Evolutionary conservation across 2,329 filamentous ascomycete genomes (phyloP).

Genomic region (Colletotrichum aenigma): DNA sequence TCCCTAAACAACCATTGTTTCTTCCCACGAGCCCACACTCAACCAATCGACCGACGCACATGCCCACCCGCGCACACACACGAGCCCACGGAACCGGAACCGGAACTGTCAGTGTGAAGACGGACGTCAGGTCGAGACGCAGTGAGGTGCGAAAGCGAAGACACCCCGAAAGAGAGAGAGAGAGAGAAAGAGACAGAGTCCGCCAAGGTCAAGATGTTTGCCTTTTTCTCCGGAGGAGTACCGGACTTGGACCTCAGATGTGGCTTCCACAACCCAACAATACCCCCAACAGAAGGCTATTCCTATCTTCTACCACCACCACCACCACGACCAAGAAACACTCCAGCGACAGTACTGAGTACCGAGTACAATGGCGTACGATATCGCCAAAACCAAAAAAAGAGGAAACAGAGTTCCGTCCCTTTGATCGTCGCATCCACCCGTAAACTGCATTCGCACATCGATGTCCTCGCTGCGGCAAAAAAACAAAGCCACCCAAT

Average conservation of each 20-base stretch:
- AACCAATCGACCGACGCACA: neutral
- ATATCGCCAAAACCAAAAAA: neutral
- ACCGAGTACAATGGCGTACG: neutral
- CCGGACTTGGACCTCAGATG: neutral
- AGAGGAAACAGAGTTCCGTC: neutral
- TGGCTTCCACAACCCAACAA: neutral
- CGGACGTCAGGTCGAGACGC: neutral
- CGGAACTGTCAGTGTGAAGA: constrained; percentile 5
- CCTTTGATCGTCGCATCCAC: neutral
- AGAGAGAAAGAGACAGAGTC: neutral
- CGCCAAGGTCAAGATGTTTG: neutral
- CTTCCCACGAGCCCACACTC: neutral
- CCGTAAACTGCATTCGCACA: neutral
- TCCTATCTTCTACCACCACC: neutral
- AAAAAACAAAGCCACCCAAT: constrained; percentile 14
- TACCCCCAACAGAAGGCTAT: constrained; percentile 6
- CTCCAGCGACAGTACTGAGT: neutral
- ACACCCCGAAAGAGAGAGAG: neutral
- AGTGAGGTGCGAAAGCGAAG: constrained; percentile 11
- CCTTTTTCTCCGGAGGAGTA: neutral
- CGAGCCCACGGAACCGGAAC: constrained; percentile 5
- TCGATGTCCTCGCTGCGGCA: neutral
- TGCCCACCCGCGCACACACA: neutral
- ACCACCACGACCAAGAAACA: neutral
- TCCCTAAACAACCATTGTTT: neutral